A percentile compares a stretch with the other conserved stretches of the same genome.
Conservation (phyloP, 176 grass and related monocot species). For the Cocos nucifera region DNA sequence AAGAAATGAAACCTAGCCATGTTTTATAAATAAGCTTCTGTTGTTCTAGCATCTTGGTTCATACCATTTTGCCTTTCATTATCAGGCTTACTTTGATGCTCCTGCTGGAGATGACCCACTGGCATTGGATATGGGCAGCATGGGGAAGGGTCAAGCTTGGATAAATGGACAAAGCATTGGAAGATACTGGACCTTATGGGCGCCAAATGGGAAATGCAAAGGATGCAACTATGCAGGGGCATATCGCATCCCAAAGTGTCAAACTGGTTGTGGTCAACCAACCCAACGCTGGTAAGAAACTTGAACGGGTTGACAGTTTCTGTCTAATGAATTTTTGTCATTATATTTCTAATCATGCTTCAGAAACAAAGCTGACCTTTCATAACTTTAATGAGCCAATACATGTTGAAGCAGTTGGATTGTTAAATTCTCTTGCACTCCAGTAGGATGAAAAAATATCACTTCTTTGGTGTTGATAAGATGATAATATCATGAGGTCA, state of each 20-base stretch:
- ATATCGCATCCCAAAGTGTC: conserved; percentile 70
- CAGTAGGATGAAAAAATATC: too few relatives aligned
- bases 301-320: not conserved
- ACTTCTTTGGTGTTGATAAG: too few relatives aligned
- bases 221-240: conserved; percentile 61
- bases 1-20: conserved; percentile 13
- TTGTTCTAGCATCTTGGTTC: conserved; percentile 14
- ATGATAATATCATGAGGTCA: too few relatives aligned
- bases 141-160: conserved; percentile 98
- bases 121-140: conserved; percentile 92
- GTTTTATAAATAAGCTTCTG: not conserved
- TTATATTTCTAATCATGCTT: too few relatives aligned
- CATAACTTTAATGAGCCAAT: too few relatives aligned
- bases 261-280: conserved; percentile 64
- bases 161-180: conserved; percentile 98
- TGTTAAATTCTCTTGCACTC: too few relatives aligned
- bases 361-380: too few relatives aligned
- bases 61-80: conserved; percentile 1
- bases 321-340: too few relatives aligned
- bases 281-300: conserved; percentile 82
- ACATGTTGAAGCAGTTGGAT: too few relatives aligned
- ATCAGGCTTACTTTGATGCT: conserved; percentile 79
- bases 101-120: conserved; percentile 81
- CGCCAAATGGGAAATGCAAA: conserved; percentile 59
- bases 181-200: conserved; percentile 68